These are phyloP conservation scores for Gymnopilus dilepis DNA, from an alignment of 768 basidiomycete species.

Conservation along the genomic window DNA sequence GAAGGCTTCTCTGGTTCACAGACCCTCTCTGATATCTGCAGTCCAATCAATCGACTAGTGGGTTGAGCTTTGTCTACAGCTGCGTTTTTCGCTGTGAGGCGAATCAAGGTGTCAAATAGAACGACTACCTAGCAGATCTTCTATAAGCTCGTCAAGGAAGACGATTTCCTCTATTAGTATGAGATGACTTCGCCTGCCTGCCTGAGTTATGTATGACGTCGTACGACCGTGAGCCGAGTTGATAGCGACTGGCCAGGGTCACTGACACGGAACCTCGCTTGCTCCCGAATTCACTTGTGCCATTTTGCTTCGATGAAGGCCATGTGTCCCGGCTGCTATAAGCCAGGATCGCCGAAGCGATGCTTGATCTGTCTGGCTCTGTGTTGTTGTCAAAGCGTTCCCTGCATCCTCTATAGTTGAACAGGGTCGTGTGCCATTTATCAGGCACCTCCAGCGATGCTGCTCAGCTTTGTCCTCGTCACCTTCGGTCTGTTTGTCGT, in stretches of 20 bases:
- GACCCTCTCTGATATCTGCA: background rate
- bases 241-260: background rate
- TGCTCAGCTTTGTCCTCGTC: slow-evolving; percentile 1
- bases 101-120: no score
- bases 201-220: background rate
- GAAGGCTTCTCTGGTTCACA: background rate
- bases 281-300: background rate
- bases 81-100: no score
- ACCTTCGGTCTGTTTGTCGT: slow-evolving; percentile 3
- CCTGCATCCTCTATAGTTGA: background rate
- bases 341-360: slow-evolving; percentile 5
- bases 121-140: no score
- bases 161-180: no score
- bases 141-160: no score
- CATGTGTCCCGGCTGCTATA: background rate
- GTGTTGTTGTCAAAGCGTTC: background rate
- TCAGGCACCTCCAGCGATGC: background rate
- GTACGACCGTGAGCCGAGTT: background rate
- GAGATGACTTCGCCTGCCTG: no score
- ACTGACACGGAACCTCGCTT: background rate
- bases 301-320: no score
- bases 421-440: background rate
- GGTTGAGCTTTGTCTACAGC: no score
- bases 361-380: background rate
- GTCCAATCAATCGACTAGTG: no score